A percentile compares a stretch with the other conserved stretches of the same genome.
phyloP scores from a whole-genome alignment of 305 asterid species.

The Fraxinus ornus region DNA sequence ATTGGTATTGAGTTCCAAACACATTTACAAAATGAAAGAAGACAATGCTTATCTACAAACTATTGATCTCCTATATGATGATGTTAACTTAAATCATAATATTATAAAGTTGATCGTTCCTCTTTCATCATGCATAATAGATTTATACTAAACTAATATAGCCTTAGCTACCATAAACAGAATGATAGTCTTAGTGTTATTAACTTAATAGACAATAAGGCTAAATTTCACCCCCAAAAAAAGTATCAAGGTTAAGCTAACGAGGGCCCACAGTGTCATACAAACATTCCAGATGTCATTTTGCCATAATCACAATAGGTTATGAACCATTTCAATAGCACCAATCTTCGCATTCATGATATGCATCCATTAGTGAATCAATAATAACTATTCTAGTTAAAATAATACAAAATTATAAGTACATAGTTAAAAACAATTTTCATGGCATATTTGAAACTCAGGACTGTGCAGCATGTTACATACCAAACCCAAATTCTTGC shows the following conservation, averaged over 20 bases:
- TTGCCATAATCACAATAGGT: background rate
- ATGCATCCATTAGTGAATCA: background rate
- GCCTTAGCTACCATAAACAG: background rate
- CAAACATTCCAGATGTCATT: background rate
- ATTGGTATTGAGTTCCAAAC: background rate
- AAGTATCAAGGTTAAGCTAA: background rate
- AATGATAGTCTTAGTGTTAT: background rate
- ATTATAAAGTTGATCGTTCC: background rate
- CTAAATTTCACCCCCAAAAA: background rate
- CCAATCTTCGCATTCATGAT: background rate
- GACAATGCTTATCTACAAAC: background rate
- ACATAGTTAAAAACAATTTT: background rate
- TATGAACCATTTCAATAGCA: background rate
- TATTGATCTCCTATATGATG: background rate
- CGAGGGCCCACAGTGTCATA: background rate
- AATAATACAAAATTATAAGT: background rate
- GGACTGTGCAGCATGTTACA: background rate
- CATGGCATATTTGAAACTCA: background rate
- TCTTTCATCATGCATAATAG: background rate
- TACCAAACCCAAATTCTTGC: slow-evolving; percentile 58
- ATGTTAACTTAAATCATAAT: background rate
- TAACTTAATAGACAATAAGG: background rate
- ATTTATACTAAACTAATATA: background rate
- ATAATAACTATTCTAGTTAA: background rate
- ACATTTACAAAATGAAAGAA: background rate